Conservation (phyloP, 805 yeast species). For the Pichia nakasei region DNA sequence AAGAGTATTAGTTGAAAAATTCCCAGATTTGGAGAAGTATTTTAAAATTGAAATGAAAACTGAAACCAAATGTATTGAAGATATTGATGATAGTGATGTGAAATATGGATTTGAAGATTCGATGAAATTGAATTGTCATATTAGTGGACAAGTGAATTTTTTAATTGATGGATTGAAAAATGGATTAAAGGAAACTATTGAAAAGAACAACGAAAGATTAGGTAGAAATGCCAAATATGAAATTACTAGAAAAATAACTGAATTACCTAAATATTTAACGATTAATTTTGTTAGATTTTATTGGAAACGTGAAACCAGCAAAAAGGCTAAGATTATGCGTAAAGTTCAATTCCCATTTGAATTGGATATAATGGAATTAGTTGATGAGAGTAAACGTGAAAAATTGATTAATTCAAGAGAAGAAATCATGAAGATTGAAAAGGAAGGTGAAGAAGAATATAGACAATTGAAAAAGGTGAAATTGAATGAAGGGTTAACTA, state of each 20-base stretch:
- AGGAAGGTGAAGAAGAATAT: conserved; percentile 60
- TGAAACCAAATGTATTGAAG: conserved; percentile 52
- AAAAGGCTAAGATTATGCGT: conserved; percentile 88
- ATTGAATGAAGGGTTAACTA: conserved; percentile 31
- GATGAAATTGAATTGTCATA: conserved; percentile 80
- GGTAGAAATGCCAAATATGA: conserved; percentile 65
- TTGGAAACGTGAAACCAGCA: conserved; percentile 88
- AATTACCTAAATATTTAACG: conserved; percentile 79
- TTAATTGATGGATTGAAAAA: conserved; percentile 74
- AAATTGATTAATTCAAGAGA: conserved; percentile 69
- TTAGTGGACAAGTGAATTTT: conserved; percentile 76
- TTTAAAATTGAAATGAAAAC: conserved; percentile 62
- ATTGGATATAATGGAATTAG: conserved; percentile 76
- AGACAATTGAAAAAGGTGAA: conserved; percentile 64
- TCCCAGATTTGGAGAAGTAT: conserved; percentile 44
- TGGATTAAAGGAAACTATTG: conserved; percentile 67
- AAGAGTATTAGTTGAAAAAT: conserved; percentile 37
- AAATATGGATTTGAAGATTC: conserved; percentile 45
- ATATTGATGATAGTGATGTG: conserved; percentile 38
- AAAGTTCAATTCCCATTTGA: conserved; percentile 93
- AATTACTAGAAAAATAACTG: conserved; percentile 50
- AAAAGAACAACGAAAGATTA: conserved; percentile 65
- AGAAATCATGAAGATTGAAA: conserved; percentile 64
- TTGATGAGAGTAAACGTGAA: conserved; percentile 66
- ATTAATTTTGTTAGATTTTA: conserved; percentile 91